phyloP scores from a whole-genome alignment of 2,329 filamentous ascomycete species.

The Pseudogymnoascus sp. region DNA sequence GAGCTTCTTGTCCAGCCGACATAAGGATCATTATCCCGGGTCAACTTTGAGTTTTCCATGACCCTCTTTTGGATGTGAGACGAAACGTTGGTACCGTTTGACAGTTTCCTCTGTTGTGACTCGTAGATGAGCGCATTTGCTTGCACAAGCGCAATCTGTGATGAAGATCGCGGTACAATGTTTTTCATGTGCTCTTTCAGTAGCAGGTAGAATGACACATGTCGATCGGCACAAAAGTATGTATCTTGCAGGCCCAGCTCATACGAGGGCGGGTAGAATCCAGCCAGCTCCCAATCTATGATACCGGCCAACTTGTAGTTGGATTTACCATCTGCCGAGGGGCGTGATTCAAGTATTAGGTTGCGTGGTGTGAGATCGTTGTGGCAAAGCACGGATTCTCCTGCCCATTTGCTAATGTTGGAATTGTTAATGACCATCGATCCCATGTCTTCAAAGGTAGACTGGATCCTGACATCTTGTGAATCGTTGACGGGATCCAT shows the following conservation, averaged over 20 bases:
- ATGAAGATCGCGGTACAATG: conserved; percentile 11
- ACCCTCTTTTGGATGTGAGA: conserved; percentile 17
- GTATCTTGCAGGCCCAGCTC: conserved; percentile 20
- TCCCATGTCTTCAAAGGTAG: conserved; percentile 14
- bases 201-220: conserved; percentile 16
- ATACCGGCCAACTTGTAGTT: conserved; percentile 17
- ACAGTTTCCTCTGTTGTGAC: conserved; percentile 14
- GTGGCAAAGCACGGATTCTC: conserved; percentile 21
- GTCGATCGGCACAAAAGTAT: conserved; percentile 15
- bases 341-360: conserved; percentile 13
- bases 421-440: conserved; percentile 15
- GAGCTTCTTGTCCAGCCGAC: conserved; percentile 13
- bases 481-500: conserved; percentile 10
- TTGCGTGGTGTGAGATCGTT: conserved; percentile 20
- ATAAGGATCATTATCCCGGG: conserved; percentile 8
- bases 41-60: conserved; percentile 11
- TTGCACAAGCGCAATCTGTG: conserved; percentile 15
- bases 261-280: conserved; percentile 20
- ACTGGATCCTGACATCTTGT: conserved; percentile 12
- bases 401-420: conserved; percentile 17
- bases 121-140: conserved; percentile 17
- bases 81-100: conserved; percentile 14
- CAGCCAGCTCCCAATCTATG: conserved; percentile 20
- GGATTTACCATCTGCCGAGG: conserved; percentile 11
- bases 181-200: background rate